Evolutionary conservation across 2,329 filamentous ascomycete genomes (phyloP).

Genomic region (Fusarium compactum): DNA sequence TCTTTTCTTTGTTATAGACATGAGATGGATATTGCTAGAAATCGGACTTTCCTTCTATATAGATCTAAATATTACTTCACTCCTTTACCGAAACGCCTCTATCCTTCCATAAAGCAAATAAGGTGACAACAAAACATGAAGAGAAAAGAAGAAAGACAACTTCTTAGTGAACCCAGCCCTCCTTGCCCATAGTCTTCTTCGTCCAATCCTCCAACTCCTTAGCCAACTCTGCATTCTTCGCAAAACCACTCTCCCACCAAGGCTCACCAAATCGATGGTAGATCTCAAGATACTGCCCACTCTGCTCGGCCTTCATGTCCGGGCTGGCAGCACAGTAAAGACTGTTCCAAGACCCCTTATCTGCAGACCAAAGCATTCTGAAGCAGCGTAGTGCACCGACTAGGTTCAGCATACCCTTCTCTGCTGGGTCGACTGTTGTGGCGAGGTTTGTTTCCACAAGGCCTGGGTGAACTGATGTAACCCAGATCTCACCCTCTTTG

Average conservation of each 20-base stretch:
- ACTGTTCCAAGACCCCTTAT: slow-evolving; percentile 36
- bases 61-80: not conserved
- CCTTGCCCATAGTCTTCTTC: slow-evolving; percentile 12
- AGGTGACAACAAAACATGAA: not conserved
- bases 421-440: not conserved
- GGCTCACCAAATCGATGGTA: slow-evolving; percentile 19
- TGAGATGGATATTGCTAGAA: not conserved
- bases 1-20: not conserved
- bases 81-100: not conserved
- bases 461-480: slow-evolving; percentile 26
- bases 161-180: slow-evolving; percentile 18
- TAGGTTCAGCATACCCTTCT: not conserved
- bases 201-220: slow-evolving; percentile 37
- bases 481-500: slow-evolving; percentile 33
- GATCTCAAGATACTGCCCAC: slow-evolving; percentile 32
- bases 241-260: slow-evolving; percentile 23
- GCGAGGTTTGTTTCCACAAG: slow-evolving; percentile 29
- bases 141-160: not conserved
- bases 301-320: slow-evolving; percentile 27
- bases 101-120: not conserved
- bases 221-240: slow-evolving; percentile 28
- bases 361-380: slow-evolving; percentile 7
- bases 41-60: not conserved
- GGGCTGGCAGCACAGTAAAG: slow-evolving; percentile 31
- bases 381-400: not conserved